Evolutionary conservation across 2,329 filamentous ascomycete species (phyloP), one percentile per base, ranked within the genome.

Genomic region (Colletotrichum orbiculare): DNA sequence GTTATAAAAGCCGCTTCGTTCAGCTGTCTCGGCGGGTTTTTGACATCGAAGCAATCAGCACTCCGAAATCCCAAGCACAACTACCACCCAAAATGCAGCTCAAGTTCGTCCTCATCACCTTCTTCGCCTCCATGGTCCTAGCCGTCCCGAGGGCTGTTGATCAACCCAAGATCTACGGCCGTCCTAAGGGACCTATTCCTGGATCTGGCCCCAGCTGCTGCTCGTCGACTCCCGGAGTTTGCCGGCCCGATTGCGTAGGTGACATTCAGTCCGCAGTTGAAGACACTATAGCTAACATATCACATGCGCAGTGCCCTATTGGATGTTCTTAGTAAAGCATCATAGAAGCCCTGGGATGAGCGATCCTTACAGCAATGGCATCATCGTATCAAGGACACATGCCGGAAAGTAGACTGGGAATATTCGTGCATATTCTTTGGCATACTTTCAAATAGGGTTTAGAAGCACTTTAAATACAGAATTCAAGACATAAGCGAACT

Each of bases 151-250:
- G 12, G 12, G n/a, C 13, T n/a, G 42, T 45, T 8, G 42, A 45
- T 8, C 4, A 45, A 8, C 13, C 42, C 10, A n/a, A n/a, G 42
- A 11, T 45, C 8, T 11, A n/a, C 42, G 42, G 12, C 13, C 42
- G 42, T 45, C 8, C 9, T 8, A 45, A n/a, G 42, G 42, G 42
- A 8, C 42, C 42, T 1, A 12, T 4, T 8, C 42, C 42, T 8
- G 42, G 42, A 45, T n/a, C 42, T n/a, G 42, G 42, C 8, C n/a
- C 42, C 42, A 45, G 42, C n/a, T 45, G 42, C 42, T 45, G 42
- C 39, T 42, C 39, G 13, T 13, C 9, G 10, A 42, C 39, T 13
- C 39, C 39, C 12, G 42, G 42, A n/a, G 42, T n/a, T n/a, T 45
- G 42, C 42, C 4, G n/a, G 9, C 42, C 42, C 5, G 9, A 3